These are phyloP conservation scores for Fragaria ananassa DNA, from an alignment of 306 rosid genomes.

Conservation along the genomic window DNA sequence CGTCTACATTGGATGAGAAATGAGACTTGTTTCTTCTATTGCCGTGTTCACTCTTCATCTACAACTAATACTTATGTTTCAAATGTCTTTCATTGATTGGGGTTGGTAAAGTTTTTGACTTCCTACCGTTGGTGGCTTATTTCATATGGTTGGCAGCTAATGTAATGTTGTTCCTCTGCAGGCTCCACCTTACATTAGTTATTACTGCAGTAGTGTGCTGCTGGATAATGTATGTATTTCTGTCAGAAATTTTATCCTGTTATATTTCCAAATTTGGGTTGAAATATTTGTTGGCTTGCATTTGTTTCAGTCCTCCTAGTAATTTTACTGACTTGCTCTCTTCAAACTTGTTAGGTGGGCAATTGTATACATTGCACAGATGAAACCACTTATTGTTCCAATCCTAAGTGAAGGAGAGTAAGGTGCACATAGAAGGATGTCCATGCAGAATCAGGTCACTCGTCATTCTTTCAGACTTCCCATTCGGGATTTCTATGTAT, in stretches of 20 bases:
- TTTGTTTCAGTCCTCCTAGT: slow-evolving; percentile 1
- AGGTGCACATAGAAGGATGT: slow-evolving; percentile 2
- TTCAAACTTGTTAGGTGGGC: slow-evolving; percentile 73
- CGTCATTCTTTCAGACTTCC: slow-evolving; percentile 11
- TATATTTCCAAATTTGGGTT: neutral
- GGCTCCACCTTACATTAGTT: slow-evolving; percentile 82
- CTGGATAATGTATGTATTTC: slow-evolving; percentile 87
- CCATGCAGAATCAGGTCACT: neutral
- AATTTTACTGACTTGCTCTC: slow-evolving; percentile 8
- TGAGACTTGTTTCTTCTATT: neutral
- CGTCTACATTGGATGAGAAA: neutral
- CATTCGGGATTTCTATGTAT: slow-evolving; percentile 24
- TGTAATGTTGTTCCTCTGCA: slow-evolving; percentile 25
- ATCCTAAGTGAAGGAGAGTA: slow-evolving; percentile 75
- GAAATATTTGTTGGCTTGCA: neutral
- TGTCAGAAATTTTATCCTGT: neutral
- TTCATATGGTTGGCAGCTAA: slow-evolving; percentile 3
- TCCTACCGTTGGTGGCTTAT: neutral
- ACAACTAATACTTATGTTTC: no score
- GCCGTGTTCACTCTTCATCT: neutral
- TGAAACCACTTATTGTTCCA: slow-evolving; percentile 98
- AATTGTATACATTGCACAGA: slow-evolving; percentile 91
- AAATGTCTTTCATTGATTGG: neutral
- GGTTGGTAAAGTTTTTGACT: neutral
- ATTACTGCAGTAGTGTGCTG: slow-evolving; percentile 85